Base-by-base conservation (phyloP, 495 filamentous ascomycete genomes). In the Clohesyomyces aquaticus region DNA sequence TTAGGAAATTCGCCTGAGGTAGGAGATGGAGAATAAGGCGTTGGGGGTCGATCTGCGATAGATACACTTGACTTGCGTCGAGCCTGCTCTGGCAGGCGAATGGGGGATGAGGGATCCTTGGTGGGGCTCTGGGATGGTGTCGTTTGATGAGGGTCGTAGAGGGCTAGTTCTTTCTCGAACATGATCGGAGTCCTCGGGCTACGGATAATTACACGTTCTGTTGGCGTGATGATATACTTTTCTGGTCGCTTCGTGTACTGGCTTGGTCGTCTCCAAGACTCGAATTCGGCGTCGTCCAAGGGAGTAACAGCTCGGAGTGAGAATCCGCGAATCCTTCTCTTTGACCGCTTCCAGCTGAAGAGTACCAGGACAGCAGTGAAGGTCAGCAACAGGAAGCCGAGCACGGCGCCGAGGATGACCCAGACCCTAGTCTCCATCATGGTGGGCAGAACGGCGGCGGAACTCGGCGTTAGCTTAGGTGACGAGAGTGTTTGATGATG, bases 201-300 rank as follows among this genome's bases (percentile, higher is more conserved):
- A 16, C 59, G 67, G 11, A 65, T 52, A 27, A 65, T 50, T 28
- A 58, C 59, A 14, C 63, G 67, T 35, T 61, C 50, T 1, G 67
- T 61, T 16, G 67, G 61, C 41, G 25, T 63, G 58, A 70, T 70
- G 16, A 53, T 56, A 45, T 67, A 63, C 35, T 71, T 71, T 29
- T 67, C 63, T 1, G 59, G 60, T 4, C 55, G 64, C 35, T 60
- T 28, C 10, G 61, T 67, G 27, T 71, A 65, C 28, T 58, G 53
- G 32, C 64, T 65, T 3, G 68, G 68, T 35, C 64, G 54, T n/a
- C 68, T 56, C 68, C 68, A 71, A 23, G 68, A 71, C 57, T 71
- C 68, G 32, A 71, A 71, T 32, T 67, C 64, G 29, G 68, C 68
- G 42, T 71, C 68, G 61, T 71, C 68, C 11, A 71, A 64, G 52